These are phyloP conservation scores for Eucalyptus fibrosa DNA, from an alignment of 345 rosid species.

Conservation along the genomic window DNA sequence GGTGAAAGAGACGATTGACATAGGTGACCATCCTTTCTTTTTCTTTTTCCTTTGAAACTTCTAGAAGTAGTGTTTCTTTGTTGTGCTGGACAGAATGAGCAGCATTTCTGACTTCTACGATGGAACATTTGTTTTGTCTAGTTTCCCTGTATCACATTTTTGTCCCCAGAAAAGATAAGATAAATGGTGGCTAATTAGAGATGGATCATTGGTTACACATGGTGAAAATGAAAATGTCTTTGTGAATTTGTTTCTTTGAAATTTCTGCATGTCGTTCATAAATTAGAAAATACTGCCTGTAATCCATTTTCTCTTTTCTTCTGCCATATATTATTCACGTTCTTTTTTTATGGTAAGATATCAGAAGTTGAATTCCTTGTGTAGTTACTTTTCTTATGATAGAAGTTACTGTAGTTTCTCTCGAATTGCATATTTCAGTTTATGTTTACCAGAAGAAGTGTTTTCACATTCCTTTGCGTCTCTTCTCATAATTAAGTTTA, in stretches of 20 bases:
- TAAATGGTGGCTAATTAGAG: not conserved
- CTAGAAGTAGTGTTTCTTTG: not conserved
- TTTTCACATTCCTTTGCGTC: not conserved
- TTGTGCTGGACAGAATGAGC: not conserved
- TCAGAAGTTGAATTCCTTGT: not conserved
- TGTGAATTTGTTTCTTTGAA: not conserved
- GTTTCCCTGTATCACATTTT: not conserved
- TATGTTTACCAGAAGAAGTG: not conserved
- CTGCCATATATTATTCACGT: not conserved
- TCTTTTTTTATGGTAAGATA: not conserved
- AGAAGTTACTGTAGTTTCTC: not conserved
- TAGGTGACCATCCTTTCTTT: constrained; percentile 20
- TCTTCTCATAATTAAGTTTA: not conserved
- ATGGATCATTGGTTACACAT: not conserved
- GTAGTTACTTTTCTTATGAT: not conserved
- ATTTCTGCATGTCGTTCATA: not conserved
- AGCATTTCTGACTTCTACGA: not conserved
- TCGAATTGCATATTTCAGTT: not conserved
- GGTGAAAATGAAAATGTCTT: not conserved
- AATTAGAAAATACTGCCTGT: not conserved
- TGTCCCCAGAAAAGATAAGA: not conserved
- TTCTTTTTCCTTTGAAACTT: not conserved
- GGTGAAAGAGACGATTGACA: constrained; percentile 5
- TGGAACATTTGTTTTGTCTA: not conserved
- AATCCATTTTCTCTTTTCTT: not conserved